These are phyloP conservation scores for Bipolaris oryzae DNA, from an alignment of 2,329 filamentous ascomycete genomes.

Conservation along the genomic window DNA sequence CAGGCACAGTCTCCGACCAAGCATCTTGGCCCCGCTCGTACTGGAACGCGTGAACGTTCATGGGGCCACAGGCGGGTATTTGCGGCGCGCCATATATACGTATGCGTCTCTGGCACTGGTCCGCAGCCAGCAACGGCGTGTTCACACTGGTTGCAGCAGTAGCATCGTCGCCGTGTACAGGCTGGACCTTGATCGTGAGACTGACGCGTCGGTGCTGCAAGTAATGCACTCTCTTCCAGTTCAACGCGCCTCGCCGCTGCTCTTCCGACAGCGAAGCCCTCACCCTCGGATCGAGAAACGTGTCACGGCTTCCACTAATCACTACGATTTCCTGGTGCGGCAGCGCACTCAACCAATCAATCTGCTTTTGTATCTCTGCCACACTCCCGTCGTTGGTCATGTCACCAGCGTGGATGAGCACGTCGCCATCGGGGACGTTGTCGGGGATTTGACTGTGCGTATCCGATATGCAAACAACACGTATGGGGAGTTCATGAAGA, in stretches of 20 bases:
- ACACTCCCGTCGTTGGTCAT: constrained; percentile 75
- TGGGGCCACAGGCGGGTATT: constrained; percentile 73
- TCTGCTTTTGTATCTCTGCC: constrained; percentile 76
- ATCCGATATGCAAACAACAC: constrained; percentile 87
- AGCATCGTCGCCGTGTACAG: constrained; percentile 7
- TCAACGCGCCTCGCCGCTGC: constrained; percentile 62
- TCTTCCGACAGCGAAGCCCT: constrained; percentile 57
- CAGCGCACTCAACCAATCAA: constrained; percentile 79
- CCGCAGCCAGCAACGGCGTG: constrained; percentile 31
- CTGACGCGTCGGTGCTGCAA: constrained; percentile 72
- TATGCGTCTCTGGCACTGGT: constrained; percentile 56
- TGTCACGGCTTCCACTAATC: constrained; percentile 88
- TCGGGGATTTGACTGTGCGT: constrained; percentile 72
- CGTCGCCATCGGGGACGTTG: constrained; percentile 75
- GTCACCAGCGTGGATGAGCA: constrained; percentile 90
- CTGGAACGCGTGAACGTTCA: constrained; percentile 75
- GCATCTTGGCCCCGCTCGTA: constrained; percentile 70
- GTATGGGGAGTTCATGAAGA: constrained; percentile 64
- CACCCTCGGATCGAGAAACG: constrained; percentile 75
- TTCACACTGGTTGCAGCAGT: constrained; percentile 5
- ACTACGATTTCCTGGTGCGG: constrained; percentile 82
- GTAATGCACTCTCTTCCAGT: constrained; percentile 74
- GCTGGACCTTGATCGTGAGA: constrained; percentile 56
- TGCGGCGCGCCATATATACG: constrained; percentile 82
- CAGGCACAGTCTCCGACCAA: constrained; percentile 74